phyloP scores from a whole-genome alignment of 2,329 filamentous ascomycete genomes.

The Phaeoacremonium minimum region DNA sequence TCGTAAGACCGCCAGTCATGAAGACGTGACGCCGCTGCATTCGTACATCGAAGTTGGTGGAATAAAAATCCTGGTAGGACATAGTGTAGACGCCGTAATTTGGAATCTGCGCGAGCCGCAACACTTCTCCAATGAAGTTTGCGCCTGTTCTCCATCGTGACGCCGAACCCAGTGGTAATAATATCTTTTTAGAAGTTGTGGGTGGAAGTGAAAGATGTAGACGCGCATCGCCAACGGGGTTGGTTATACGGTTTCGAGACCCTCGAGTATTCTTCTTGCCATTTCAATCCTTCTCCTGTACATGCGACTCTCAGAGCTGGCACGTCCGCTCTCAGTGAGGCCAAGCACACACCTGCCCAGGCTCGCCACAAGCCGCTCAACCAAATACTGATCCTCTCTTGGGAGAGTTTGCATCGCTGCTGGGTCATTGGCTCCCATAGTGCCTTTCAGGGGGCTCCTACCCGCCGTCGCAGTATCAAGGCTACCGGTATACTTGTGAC shows the following conservation, averaged over 20 bases:
- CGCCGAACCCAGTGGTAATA: no score
- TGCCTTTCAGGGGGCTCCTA: constrained; percentile 9
- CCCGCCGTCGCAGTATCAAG: constrained; percentile 10
- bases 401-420: constrained; percentile 41
- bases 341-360: constrained; percentile 57
- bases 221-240: no score
- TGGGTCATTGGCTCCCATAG: constrained; percentile 16
- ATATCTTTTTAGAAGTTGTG: no score
- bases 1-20: no score
- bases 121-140: no score
- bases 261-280: constrained; percentile 70
- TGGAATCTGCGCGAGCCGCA: no score
- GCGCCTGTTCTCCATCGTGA: no score
- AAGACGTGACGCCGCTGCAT: no score
- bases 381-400: constrained; percentile 54
- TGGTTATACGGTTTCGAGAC: constrained; percentile 37
- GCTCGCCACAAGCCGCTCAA: constrained; percentile 55
- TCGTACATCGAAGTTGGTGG: no score
- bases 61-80: no score
- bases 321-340: constrained; percentile 48
- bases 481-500: constrained; percentile 12
- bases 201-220: no score
- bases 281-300: constrained; percentile 70
- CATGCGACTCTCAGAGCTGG: constrained; percentile 55
- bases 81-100: no score